Conservation (phyloP, 2,329 filamentous ascomycete species). For the Colletotrichum cereale region DNA sequence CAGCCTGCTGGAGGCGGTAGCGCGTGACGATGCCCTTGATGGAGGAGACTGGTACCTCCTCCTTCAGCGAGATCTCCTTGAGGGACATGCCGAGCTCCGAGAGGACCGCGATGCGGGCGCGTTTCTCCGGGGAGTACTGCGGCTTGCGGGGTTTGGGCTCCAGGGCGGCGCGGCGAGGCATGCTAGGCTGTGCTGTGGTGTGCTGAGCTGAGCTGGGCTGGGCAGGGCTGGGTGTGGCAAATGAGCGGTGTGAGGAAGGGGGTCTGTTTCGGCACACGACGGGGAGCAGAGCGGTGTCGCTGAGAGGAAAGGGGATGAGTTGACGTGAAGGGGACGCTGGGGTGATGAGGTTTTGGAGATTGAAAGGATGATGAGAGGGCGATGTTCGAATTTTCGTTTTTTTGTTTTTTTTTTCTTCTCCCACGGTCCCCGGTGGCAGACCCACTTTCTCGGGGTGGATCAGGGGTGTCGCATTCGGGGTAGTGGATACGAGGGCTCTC, state of each 20-base stretch:
- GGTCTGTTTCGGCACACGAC: not conserved
- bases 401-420: conserved; percentile 19
- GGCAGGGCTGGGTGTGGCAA: not conserved
- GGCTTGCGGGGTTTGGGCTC: conserved; percentile 39
- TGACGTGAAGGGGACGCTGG: conserved; percentile 11
- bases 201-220: not conserved
- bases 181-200: not conserved
- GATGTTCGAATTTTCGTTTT: conserved; percentile 36
- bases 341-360: conserved; percentile 16
- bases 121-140: conserved; percentile 40
- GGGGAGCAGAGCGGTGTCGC: not conserved
- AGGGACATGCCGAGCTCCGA: conserved; percentile 40
- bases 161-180: conserved; percentile 38
- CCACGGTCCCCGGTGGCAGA: conserved; percentile 26
- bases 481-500: conserved; percentile 37
- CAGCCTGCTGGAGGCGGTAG: conserved; percentile 39
- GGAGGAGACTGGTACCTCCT: conserved; percentile 38
- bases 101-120: conserved; percentile 39
- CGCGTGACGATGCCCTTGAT: conserved; percentile 41
- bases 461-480: conserved; percentile 35
- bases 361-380: conserved; percentile 20
- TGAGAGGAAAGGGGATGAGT: conserved; percentile 8
- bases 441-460: conserved; percentile 40
- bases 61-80: conserved; percentile 39
- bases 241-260: not conserved